Base-by-base conservation (phyloP, 2,329 filamentous ascomycete genomes). In the Zymoseptoria pseudotritici region DNA sequence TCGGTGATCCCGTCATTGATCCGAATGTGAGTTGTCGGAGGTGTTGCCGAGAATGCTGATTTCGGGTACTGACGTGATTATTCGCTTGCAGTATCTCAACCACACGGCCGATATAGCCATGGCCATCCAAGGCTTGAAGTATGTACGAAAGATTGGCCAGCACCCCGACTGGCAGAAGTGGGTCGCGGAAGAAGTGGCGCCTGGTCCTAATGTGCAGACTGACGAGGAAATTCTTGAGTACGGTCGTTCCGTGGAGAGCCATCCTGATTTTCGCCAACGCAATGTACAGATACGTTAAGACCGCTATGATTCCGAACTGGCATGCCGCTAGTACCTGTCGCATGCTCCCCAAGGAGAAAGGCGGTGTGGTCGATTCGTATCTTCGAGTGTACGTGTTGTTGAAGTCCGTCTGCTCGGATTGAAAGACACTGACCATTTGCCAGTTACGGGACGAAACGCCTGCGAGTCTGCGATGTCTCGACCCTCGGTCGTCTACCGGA, bases 391-490 rank as follows among this genome's bases (percentile, higher is more conserved):
- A 66, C 26, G 68, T 26, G 5, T 26, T 8, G 3, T 26, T 8
- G 3, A 8, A 4, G 49, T 55, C 56, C 9, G 49, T 61, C 4
- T 61, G 61, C 8, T 52, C 58, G 50, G 62, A 62, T 42, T 58
- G 62, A 50, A 58, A 60, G 11, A 62, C 58, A 17, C 60, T 62
- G 55, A 60, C 50, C 11, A 52, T 58, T 26, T 4, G 58, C 62
- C 51, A 51, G 50, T 7, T 51, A 66, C 24, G 68, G 65, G 9
- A 61, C 64, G 0, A 59, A 61, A 49, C 63, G 62, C 24, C 56
- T 69, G 10, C 58, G 68, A 13, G 61, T 70, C n/a, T 64, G 69
- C 51, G 67, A 70, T 50, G 67, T 63, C 11, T 56, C 55, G 17
- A 63, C 60, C 11, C 56, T 63, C 29, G 59, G 62, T 13, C 49